Percentiles rank a stretch among this genome's conserved stretches.
Evolutionary conservation across 2,329 filamentous ascomycete species (phyloP).

Genomic region (Alternaria sp.): DNA sequence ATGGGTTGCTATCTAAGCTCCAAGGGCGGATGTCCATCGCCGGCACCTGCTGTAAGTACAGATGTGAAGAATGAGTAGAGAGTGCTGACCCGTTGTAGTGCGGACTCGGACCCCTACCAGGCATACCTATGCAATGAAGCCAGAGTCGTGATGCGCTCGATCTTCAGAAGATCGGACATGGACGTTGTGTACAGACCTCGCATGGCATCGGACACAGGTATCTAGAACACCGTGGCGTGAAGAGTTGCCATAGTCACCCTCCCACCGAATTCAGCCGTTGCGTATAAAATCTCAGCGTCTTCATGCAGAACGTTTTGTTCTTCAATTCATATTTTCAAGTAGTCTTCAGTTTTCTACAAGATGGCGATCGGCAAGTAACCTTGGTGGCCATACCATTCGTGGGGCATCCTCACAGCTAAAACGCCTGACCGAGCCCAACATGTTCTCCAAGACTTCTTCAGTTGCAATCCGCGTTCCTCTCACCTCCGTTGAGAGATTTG

Average conservation of each 20-base stretch:
- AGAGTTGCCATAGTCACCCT: background rate
- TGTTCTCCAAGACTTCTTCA: background rate
- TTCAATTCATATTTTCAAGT: background rate
- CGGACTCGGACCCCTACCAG: constrained; percentile 22
- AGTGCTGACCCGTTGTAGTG: constrained; percentile 15
- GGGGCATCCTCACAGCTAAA: background rate
- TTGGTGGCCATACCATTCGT: background rate
- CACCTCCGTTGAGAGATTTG: background rate
- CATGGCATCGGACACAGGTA: background rate
- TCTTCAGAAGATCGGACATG: background rate
- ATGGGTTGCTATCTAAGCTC: constrained; percentile 29
- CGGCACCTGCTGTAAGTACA: constrained; percentile 26
- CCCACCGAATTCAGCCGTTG: background rate
- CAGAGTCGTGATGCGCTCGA: background rate
- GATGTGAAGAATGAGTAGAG: background rate
- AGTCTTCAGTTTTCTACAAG: background rate
- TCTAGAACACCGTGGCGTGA: background rate
- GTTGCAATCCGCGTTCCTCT: background rate
- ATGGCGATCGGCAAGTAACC: background rate
- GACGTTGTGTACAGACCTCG: background rate
- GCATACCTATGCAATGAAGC: constrained; percentile 2
- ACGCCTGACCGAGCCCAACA: background rate
- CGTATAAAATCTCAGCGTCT: background rate
- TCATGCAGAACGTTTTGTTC: background rate
- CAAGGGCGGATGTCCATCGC: constrained; percentile 30